Evolutionary conservation across 768 basidiomycete species (phyloP), one percentile per base, ranked within the genome.

Genomic region (Chalciporus pseudorubinellus): DNA sequence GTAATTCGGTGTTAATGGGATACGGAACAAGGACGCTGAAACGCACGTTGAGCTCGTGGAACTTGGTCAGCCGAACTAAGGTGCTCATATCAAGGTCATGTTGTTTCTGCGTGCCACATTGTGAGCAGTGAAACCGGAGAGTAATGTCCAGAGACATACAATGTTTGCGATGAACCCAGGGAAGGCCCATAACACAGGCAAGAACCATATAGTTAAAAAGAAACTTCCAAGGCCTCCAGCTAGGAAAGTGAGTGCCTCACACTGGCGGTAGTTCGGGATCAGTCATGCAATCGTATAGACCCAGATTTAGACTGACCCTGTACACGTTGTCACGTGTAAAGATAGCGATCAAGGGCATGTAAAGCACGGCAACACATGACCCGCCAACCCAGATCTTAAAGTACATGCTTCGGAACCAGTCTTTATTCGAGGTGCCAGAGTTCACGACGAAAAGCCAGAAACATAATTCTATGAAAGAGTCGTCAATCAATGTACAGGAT

Each of bases 381-480:
- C 90, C 89, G 21, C 77, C 55, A 14, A 78, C 68, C 91, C 90
- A 92, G 3, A 72, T 72, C 66, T 79, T 87, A 75, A 90, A 92
- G 59, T 90, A 89, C 18, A 72, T 54, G 60, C 81, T 89, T 16
- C 73, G 70, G 72, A 92, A 92, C 90, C 90, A 93, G 59, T 88
- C 78, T 60, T 80, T 83, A 55, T 85, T 80, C 1, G 68, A 66
- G 1, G 82, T 74, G 18, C 78, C 74, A 1, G 85, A 73, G 50
- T 87, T 87, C 44, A 92, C 73, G 33, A 93, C 79, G 72, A 89
- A 93, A 12, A 92, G 70, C 90, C 91, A 92, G 65, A 93, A 93
- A 60, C 88, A 92, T 0, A 92, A 74, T 59, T 93, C 90, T 90
- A 51, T 8, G 19, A 28, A 36, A 10, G 11, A 7, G n/a, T 33